Evolutionary conservation across 805 yeast species (phyloP).

Genomic region (Cyberlindnera saturnus): DNA sequence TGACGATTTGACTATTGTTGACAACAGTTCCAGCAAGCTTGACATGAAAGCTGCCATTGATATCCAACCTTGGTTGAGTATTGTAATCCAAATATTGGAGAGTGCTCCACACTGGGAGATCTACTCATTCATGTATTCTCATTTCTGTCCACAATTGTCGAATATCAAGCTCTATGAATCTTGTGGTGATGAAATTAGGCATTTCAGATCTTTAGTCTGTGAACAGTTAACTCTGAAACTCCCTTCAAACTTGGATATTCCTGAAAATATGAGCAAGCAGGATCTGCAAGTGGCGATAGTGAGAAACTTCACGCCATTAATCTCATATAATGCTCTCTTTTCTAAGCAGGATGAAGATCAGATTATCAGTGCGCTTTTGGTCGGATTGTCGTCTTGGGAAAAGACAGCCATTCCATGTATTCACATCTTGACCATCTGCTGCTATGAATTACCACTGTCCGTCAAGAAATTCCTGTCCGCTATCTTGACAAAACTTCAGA

Average conservation of each 20-base stretch:
- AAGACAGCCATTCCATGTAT: conserved; percentile 73
- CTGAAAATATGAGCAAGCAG: conserved; percentile 42
- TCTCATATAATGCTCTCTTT: conserved; percentile 53
- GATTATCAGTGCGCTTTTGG: conserved; percentile 51
- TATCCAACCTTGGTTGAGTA: conserved; percentile 44
- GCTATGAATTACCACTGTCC: conserved; percentile 74
- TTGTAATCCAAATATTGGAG: conserved; percentile 44
- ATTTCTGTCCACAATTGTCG: conserved; percentile 64
- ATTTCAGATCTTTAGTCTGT: conserved; percentile 43
- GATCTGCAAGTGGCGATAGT: conserved; percentile 64
- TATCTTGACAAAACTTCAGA: conserved; percentile 69
- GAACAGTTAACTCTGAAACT: conserved; percentile 51
- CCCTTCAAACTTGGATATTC: conserved; percentile 35
- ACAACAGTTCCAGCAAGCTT: conserved; percentile 19
- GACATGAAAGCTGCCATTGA: conserved; percentile 27
- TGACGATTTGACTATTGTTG: conserved; percentile 14
- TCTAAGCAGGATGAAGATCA: conserved; percentile 56
- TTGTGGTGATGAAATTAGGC: conserved; percentile 33
- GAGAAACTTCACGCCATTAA: conserved; percentile 53
- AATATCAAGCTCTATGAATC: conserved; percentile 45
- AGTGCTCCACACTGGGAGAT: conserved; percentile 63
- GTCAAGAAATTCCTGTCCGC: conserved; percentile 61
- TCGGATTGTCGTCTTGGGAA: conserved; percentile 70
- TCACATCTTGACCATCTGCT: conserved; percentile 68
- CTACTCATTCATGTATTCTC: conserved; percentile 60